These are phyloP conservation scores for Bisporella sp. DNA, from an alignment of 2,329 filamentous ascomycete species.

Conservation along the genomic window DNA sequence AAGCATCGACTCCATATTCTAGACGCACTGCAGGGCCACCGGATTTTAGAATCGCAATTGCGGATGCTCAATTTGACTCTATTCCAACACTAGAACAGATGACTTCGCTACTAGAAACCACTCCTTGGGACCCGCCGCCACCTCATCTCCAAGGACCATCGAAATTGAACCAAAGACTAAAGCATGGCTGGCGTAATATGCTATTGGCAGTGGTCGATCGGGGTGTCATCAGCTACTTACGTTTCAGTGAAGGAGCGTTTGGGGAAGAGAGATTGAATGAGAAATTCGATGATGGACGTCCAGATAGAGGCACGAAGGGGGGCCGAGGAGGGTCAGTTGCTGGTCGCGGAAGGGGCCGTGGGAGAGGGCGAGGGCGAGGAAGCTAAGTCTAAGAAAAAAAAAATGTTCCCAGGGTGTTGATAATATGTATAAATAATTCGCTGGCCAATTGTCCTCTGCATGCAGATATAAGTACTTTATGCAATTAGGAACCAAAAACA, in stretches of 20 bases:
- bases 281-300: constrained; percentile 38
- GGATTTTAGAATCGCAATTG: constrained; percentile 78
- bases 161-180: constrained; percentile 67
- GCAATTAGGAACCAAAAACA: no score
- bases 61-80: constrained; percentile 64
- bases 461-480: no score
- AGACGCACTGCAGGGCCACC: constrained; percentile 74
- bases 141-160: constrained; percentile 34
- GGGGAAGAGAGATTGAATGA: constrained; percentile 66
- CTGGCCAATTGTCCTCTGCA: no score
- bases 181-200: constrained; percentile 78
- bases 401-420: no score
- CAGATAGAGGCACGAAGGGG: constrained; percentile 28
- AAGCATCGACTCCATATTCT: constrained; percentile 60
- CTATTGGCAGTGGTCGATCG: constrained; percentile 84
- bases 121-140: constrained; percentile 59
- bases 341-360: constrained; percentile 23
- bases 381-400: neutral
- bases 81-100: constrained; percentile 72
- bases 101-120: constrained; percentile 61
- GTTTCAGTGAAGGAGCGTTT: constrained; percentile 75
- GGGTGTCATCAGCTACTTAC: constrained; percentile 81
- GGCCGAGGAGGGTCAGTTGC: constrained; percentile 33
- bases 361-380: constrained; percentile 22
- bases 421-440: no score